These are phyloP conservation scores for Ophiostoma piceae DNA, from an alignment of 2,329 filamentous ascomycete species.

Conservation along the genomic window DNA sequence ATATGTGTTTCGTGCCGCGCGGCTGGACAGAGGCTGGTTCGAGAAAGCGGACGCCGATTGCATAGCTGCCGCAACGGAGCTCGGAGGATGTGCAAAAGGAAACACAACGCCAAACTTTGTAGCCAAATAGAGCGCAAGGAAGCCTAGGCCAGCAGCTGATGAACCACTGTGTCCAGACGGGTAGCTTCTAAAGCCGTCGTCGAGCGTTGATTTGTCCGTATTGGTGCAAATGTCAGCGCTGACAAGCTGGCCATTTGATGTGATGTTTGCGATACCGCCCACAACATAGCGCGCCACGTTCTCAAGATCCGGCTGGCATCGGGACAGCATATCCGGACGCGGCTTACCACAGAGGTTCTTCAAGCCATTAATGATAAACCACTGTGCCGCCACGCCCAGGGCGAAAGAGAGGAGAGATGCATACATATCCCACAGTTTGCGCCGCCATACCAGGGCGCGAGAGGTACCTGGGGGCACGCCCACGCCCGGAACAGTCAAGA, in stretches of 20 bases:
- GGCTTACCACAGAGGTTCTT: constrained; percentile 86
- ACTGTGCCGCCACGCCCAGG: constrained; percentile 64
- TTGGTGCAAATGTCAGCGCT: constrained; percentile 70
- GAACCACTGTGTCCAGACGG: constrained; percentile 72
- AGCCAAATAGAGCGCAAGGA: constrained; percentile 80
- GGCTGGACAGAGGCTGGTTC: constrained; percentile 51
- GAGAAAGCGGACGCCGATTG: constrained; percentile 69
- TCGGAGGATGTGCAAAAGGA: constrained; percentile 57
- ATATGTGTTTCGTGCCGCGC: constrained; percentile 30
- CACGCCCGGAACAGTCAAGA: constrained; percentile 67
- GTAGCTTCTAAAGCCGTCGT: constrained; percentile 83
- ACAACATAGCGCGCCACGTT: constrained; percentile 58
- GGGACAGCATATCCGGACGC: constrained; percentile 53
- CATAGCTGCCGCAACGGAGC: constrained; percentile 40
- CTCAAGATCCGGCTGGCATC: constrained; percentile 69
- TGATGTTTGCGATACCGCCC: constrained; percentile 52
- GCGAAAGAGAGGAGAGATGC: constrained; percentile 77
- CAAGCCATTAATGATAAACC: constrained; percentile 77
- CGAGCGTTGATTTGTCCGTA: constrained; percentile 52
- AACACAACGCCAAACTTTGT: constrained; percentile 73
- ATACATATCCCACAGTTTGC: constrained; percentile 89
- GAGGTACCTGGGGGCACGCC: constrained; percentile 60
- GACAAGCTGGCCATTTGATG: constrained; percentile 62
- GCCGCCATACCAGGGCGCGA: constrained; percentile 62
- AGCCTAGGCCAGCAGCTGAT: constrained; percentile 73